Evolutionary conservation across 768 basidiomycete genomes (phyloP).

Genomic region (Boletus sp.): DNA sequence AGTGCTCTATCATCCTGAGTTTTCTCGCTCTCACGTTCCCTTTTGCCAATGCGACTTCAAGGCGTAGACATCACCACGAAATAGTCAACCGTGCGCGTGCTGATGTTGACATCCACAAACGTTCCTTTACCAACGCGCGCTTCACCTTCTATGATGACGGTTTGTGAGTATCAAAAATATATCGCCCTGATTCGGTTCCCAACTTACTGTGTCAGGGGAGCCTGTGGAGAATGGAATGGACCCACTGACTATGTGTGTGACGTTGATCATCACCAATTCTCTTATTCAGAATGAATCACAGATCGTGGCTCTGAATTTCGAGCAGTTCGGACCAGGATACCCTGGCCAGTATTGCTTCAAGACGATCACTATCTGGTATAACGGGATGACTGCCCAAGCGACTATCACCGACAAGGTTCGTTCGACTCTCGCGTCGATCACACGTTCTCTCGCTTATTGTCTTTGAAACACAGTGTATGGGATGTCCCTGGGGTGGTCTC

Average conservation of each 20-base stretch:
- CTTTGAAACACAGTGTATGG: constrained; percentile 49
- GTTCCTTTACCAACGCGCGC: constrained; percentile 35
- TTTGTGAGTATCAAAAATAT: constrained; percentile 34
- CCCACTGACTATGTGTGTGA: constrained; percentile 29
- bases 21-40: constrained; percentile 34
- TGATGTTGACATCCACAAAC: constrained; percentile 36
- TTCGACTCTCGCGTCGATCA: background rate
- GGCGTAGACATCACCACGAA: constrained; percentile 41
- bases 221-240: constrained; percentile 46
- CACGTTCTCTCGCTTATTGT: background rate
- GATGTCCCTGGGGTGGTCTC: constrained; percentile 63
- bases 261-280: background rate
- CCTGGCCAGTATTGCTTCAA: constrained; percentile 66
- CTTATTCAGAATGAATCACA: constrained; percentile 5
- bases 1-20: constrained; percentile 32
- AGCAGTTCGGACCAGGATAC: constrained; percentile 55
- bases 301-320: constrained; percentile 29
- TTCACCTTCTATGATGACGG: constrained; percentile 58
- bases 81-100: constrained; percentile 45
- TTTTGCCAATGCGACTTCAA: constrained; percentile 32
- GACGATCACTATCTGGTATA: constrained; percentile 55
- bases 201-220: constrained; percentile 40
- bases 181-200: background rate
- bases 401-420: constrained; percentile 59
- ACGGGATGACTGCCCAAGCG: constrained; percentile 54